Percentiles rank a stretch among this genome's conserved stretches.
Conservation (phyloP, 2,329 filamentous ascomycete species). For the Sarocladium brachiariae region DNA sequence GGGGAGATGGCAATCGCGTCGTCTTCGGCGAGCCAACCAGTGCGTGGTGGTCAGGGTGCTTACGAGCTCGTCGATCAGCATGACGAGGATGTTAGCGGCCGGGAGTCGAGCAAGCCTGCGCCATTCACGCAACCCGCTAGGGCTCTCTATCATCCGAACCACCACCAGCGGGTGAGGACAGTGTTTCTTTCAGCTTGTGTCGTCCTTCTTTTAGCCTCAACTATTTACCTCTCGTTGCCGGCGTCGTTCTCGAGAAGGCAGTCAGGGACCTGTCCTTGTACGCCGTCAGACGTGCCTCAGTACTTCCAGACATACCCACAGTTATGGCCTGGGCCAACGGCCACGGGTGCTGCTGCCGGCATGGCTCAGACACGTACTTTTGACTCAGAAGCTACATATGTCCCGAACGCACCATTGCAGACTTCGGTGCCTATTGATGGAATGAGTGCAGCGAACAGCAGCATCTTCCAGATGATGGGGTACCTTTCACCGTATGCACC, state of each 20-base stretch:
- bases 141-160: constrained; percentile 17
- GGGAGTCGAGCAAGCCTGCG: background rate
- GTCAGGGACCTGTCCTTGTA: constrained; percentile 23
- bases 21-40: background rate
- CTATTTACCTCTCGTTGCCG: constrained; percentile 29
- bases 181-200: constrained; percentile 26
- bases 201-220: constrained; percentile 29
- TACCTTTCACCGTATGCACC: constrained; percentile 62
- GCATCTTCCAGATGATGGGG: constrained; percentile 66
- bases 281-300: constrained; percentile 43
- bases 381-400: constrained; percentile 56
- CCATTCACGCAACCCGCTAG: background rate
- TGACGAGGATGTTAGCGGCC: background rate
- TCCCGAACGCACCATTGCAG: constrained; percentile 64
- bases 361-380: constrained; percentile 65
- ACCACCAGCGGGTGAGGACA: constrained; percentile 23
- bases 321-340: constrained; percentile 57
- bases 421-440: constrained; percentile 62
- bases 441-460: constrained; percentile 46
- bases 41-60: background rate
- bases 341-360: constrained; percentile 64
- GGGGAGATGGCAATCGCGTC: constrained; percentile 1
- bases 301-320: constrained; percentile 58
- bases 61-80: constrained; percentile 6
- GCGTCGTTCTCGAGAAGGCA: constrained; percentile 18